Evolutionary conservation across 2,329 filamentous ascomycete genomes (phyloP).

Genomic region (Fusarium neocosmosporiellum): DNA sequence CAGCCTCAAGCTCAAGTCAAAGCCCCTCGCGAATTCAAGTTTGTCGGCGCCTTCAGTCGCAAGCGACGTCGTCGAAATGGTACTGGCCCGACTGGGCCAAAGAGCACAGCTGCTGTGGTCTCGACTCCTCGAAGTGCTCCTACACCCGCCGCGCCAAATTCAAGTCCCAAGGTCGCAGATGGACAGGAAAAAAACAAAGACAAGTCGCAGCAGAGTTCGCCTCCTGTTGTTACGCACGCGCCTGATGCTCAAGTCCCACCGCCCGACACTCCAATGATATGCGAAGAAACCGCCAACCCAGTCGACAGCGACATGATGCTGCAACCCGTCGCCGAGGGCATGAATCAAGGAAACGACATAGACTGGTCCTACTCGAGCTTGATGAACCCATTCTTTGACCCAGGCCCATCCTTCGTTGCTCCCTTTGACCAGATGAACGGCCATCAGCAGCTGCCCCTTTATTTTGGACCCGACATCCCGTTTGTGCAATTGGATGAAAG

Average conservation of each 20-base stretch:
- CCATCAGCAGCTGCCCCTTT: conserved; percentile 8
- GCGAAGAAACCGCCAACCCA: neutral
- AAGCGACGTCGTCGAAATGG: conserved; percentile 27
- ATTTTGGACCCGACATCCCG: conserved; percentile 13
- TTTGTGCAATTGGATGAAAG: conserved; percentile 2
- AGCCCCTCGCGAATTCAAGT: conserved; percentile 39
- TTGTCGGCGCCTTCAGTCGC: conserved; percentile 36
- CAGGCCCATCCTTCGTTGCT: neutral
- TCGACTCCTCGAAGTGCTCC: neutral
- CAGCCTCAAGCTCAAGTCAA: conserved; percentile 2
- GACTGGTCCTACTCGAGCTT: conserved; percentile 8
- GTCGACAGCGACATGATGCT: conserved; percentile 2
- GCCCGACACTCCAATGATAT: neutral
- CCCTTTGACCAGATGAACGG: neutral
- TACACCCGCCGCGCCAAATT: neutral
- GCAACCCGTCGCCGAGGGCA: neutral
- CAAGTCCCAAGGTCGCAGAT: neutral
- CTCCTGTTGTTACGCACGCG: neutral
- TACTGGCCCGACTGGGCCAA: neutral
- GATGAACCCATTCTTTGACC: conserved; percentile 24
- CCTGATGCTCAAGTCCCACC: neutral
- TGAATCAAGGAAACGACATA: neutral
- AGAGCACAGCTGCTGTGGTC: neutral
- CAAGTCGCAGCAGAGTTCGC: neutral
- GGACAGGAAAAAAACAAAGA: neutral